Conservation (phyloP, 108 stramenopile species). For the Cyclotella atomus region DNA sequence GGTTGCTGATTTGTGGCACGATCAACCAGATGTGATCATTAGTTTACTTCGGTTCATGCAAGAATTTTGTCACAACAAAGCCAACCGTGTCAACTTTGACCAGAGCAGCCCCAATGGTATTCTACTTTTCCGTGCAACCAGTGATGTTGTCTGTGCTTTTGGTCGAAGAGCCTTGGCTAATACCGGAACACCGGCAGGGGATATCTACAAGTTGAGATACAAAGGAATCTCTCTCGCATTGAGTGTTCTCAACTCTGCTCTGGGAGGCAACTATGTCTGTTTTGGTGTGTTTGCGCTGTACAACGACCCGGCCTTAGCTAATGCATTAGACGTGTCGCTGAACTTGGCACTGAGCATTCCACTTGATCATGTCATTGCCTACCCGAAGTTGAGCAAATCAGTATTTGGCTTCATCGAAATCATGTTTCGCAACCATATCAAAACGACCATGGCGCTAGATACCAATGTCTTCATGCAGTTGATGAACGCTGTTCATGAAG, state of each 20-base stretch:
- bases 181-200: conserved; percentile 57
- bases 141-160: conserved; percentile 93
- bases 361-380: conserved; percentile 89
- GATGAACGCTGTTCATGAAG: conserved; percentile 94
- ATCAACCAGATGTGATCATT: conserved; percentile 93
- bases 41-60: conserved; percentile 94
- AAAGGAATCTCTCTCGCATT: conserved; percentile 91
- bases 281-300: conserved; percentile 98
- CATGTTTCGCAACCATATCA: conserved; percentile 93
- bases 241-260: conserved; percentile 90
- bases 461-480: conserved; percentile 92
- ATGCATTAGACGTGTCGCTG: conserved; percentile 88
- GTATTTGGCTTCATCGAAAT: conserved; percentile 95
- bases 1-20: conserved; percentile 92
- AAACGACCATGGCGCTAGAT: conserved; percentile 81
- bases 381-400: conserved; percentile 95
- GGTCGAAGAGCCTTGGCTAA: conserved; percentile 73
- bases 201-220: conserved; percentile 93
- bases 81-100: conserved; percentile 97
- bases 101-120: conserved; percentile 98
- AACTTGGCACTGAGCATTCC: conserved; percentile 91
- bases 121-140: conserved; percentile 93
- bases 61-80: conserved; percentile 98
- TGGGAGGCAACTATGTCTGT: conserved; percentile 96
- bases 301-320: conserved; percentile 93